Conservation (phyloP, 1,284 basidiomycete genomes). For the Marasmius oreades region DNA sequence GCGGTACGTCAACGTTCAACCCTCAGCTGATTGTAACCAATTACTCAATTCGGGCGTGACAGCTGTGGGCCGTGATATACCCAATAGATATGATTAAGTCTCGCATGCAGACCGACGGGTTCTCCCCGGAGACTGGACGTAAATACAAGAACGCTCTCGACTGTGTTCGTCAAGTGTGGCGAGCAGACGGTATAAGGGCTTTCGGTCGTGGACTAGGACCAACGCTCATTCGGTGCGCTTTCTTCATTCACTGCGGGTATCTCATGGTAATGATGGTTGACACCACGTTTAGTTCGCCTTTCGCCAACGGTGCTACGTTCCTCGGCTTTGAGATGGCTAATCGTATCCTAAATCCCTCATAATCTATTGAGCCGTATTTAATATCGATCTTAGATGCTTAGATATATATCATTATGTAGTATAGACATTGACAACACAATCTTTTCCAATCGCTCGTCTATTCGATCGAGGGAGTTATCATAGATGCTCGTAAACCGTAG, state of each 20-base stretch:
- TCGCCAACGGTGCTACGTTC: constrained; percentile 93
- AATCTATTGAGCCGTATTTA: not conserved
- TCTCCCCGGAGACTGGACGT: constrained; percentile 67
- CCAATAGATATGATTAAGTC: constrained; percentile 95
- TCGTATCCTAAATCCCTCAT: constrained; percentile 49
- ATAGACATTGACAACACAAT: not conserved
- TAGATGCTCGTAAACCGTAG: not conserved
- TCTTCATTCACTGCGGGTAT: not conserved
- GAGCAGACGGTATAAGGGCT: constrained; percentile 77
- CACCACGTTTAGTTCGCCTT: constrained; percentile 60
- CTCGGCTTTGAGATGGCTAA: constrained; percentile 89
- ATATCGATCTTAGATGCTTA: too few relatives aligned
- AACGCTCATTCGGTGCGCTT: constrained; percentile 78
- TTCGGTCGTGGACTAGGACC: constrained; percentile 90
- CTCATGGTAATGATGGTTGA: constrained; percentile 4
- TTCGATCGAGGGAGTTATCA: not conserved
- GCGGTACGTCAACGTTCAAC: constrained; percentile 47
- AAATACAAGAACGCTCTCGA: constrained; percentile 82
- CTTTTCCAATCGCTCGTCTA: not conserved
- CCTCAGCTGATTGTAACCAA: constrained; percentile 4
- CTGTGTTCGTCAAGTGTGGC: constrained; percentile 80
- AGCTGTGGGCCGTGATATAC: constrained; percentile 87
- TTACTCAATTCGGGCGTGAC: constrained; percentile 8
- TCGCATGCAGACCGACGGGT: constrained; percentile 92
- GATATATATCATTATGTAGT: not conserved